phyloP scores from a whole-genome alignment of 768 basidiomycete genomes.

The Tylopilus subfusipes region DNA sequence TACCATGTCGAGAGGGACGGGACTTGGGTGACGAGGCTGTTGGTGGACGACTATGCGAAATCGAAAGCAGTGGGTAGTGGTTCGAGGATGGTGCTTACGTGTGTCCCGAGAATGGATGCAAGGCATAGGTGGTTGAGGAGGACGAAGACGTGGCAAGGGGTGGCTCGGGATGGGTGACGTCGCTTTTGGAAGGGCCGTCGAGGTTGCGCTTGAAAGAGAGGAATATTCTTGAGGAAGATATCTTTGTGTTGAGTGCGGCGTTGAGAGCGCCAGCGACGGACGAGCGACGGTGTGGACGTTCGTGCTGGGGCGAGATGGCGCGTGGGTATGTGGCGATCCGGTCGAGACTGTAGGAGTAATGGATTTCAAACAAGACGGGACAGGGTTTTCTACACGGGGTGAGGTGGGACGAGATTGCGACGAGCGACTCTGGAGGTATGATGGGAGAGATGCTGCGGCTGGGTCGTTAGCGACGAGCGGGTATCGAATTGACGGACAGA shows the following conservation, averaged over 20 bases:
- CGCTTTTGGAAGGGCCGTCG: constrained; percentile 3
- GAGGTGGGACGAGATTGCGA: constrained; percentile 39
- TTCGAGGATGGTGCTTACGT: constrained; percentile 9
- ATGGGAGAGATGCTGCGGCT: constrained; percentile 49
- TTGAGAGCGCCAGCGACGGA: constrained; percentile 24
- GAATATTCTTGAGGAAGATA: constrained; percentile 17
- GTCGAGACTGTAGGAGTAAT: constrained; percentile 32
- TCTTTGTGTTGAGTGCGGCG: constrained; percentile 18
- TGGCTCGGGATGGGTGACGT: background rate
- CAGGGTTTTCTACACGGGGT: constrained; percentile 14
- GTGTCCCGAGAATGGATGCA: constrained; percentile 15
- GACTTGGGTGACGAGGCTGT: constrained; percentile 17
- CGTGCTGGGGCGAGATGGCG: constrained; percentile 27
- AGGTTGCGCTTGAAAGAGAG: constrained; percentile 23
- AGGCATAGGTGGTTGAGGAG: constrained; percentile 9
- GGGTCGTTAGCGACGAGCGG: background rate
- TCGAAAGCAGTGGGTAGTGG: background rate
- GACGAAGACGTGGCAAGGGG: background rate
- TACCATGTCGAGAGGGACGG: constrained; percentile 4
- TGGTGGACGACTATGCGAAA: constrained; percentile 14
- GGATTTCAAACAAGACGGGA: constrained; percentile 37
- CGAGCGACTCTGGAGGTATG: constrained; percentile 48
- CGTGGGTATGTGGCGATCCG: constrained; percentile 40
- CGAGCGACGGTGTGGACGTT: constrained; percentile 8
- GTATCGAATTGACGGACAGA: constrained; percentile 31